Conservation (phyloP, 495 filamentous ascomycete genomes). For the Hypomontagnella submonticulosa region DNA sequence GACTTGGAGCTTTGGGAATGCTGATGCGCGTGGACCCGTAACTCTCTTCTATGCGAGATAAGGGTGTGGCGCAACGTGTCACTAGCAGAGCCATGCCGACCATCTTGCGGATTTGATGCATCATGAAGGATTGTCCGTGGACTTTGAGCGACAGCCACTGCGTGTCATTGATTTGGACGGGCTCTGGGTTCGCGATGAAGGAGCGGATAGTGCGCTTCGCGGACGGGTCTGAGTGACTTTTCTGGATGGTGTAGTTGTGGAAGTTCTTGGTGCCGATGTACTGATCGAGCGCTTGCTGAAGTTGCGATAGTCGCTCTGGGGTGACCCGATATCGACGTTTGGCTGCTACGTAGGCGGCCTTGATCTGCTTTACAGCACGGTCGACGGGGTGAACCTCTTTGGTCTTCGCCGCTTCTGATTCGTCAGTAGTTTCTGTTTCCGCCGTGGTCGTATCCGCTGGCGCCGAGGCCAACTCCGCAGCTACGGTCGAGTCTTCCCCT, state of each 20-base stretch:
- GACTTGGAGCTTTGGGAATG: constrained; percentile 91
- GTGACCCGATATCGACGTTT: constrained; percentile 86
- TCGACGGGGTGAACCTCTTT: constrained; percentile 62
- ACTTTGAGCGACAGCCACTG: constrained; percentile 96
- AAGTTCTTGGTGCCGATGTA: constrained; percentile 89
- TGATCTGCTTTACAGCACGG: constrained; percentile 76
- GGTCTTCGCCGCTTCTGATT: constrained; percentile 30
- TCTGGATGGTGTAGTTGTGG: constrained; percentile 96
- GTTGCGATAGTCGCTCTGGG: constrained; percentile 70
- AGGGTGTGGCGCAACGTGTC: constrained; percentile 79
- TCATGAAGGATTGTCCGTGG: constrained; percentile 99
- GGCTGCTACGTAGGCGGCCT: constrained; percentile 78
- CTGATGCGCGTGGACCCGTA: constrained; percentile 74
- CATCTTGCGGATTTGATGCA: constrained; percentile 99
- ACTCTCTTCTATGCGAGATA: constrained; percentile 72
- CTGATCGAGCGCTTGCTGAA: constrained; percentile 74
- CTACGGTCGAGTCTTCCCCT: constrained; percentile 14
- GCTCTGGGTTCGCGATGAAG: constrained; percentile 76
- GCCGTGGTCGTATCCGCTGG: constrained; percentile 3
- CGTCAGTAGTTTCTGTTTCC: constrained; percentile 19
- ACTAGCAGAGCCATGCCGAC: constrained; percentile 89
- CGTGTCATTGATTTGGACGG: constrained; percentile 86
- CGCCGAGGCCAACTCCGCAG: constrained; percentile 28
- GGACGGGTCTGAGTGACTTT: constrained; percentile 78
- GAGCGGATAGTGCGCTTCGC: constrained; percentile 89